Evolutionary conservation across 2,329 filamentous ascomycete genomes (phyloP).

Genomic region (Cladosporium halotolerans): DNA sequence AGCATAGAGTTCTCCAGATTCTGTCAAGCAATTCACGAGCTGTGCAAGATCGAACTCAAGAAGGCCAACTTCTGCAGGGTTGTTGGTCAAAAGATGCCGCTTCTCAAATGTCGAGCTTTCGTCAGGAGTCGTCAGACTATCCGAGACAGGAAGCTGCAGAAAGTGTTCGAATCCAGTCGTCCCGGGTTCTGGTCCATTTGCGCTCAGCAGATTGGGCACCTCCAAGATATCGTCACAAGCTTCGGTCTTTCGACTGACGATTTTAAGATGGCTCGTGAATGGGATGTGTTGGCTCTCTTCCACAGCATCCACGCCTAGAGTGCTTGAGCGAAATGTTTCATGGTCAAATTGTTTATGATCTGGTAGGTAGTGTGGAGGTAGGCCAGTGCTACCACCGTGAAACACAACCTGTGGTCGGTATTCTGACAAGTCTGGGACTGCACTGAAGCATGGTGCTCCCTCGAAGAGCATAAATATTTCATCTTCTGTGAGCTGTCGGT

Average conservation of each 20-base stretch:
- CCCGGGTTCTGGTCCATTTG: conserved; percentile 40
- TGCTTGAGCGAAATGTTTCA: conserved; percentile 16
- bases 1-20: conserved; percentile 16
- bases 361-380: conserved; percentile 7
- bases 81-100: conserved; percentile 15
- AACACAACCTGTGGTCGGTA: conserved; percentile 19
- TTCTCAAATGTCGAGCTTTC: conserved; percentile 14
- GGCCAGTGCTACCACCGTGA: conserved; percentile 8
- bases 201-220: conserved; percentile 44
- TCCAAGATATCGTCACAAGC: conserved; percentile 27
- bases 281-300: conserved; percentile 4
- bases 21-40: conserved; percentile 20
- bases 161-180: conserved; percentile 44
- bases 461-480: conserved; percentile 23
- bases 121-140: conserved; percentile 20
- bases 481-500: conserved; percentile 13
- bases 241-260: conserved; percentile 1
- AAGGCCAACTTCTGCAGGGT: conserved; percentile 23
- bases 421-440: conserved; percentile 11
- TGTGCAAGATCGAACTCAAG: conserved; percentile 16
- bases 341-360: conserved; percentile 17
- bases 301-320: conserved; percentile 2
- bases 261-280: not conserved
- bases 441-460: conserved; percentile 25
- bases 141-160: conserved; percentile 41